Percentiles rank a stretch among this genome's conserved stretches.
phyloP scores from a whole-genome alignment of 805 yeast genomes.

The Nematodospora valgi region DNA sequence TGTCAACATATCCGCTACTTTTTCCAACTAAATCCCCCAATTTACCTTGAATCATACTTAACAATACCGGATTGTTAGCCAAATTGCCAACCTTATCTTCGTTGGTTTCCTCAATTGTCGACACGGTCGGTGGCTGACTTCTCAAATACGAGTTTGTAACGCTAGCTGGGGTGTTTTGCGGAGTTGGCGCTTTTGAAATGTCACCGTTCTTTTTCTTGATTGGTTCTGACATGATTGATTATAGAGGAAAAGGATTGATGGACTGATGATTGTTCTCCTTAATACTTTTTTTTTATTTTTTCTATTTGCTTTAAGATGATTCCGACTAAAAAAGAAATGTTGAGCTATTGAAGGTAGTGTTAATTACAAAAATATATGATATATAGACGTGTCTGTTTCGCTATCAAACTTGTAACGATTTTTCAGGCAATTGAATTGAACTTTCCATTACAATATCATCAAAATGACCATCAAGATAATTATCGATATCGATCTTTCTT shows the following conservation, averaged over 20 bases:
- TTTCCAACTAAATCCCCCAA: slow-evolving; percentile 80
- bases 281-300: background rate
- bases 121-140: slow-evolving; percentile 52
- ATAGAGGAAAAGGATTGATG: slow-evolving; percentile 1
- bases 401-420: too few species aligned
- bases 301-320: background rate
- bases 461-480: slow-evolving; percentile 43
- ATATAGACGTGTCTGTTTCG: too few species aligned
- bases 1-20: slow-evolving; percentile 80
- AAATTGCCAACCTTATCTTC: slow-evolving; percentile 48
- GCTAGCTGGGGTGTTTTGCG: slow-evolving; percentile 96
- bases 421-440: slow-evolving; percentile 6
- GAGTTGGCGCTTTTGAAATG: slow-evolving; percentile 92
- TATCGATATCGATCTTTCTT: slow-evolving; percentile 58
- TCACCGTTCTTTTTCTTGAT: slow-evolving; percentile 70
- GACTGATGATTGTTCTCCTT: slow-evolving; percentile 1
- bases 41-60: slow-evolving; percentile 87
- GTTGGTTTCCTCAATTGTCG: slow-evolving; percentile 62
- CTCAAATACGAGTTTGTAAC: slow-evolving; percentile 71
- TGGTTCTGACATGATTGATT: slow-evolving; percentile 70
- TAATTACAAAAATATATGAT: too few species aligned
- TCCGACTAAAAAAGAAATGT: too few species aligned
- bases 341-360: too few species aligned
- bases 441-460: slow-evolving; percentile 15
- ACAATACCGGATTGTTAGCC: slow-evolving; percentile 75